Base-by-base conservation (phyloP, 2,329 filamentous ascomycete species). In the Apiospora koreana region DNA sequence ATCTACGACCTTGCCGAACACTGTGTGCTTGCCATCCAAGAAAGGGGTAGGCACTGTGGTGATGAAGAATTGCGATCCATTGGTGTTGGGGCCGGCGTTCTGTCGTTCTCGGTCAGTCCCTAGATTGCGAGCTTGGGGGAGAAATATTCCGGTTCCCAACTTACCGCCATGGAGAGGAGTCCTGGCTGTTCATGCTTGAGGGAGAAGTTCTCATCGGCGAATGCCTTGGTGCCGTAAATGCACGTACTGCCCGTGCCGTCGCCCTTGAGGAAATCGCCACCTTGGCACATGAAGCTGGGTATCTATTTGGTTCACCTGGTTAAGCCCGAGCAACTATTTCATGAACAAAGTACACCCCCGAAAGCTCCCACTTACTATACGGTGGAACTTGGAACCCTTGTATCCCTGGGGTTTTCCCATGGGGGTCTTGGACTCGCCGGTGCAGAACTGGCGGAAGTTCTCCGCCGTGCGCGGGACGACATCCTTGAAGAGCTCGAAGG, bases 1-100 rank as follows among this genome's bases (percentile, higher is more conserved):
- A 50, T 95, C 93, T 62, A 94, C 86, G 1, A 98, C 95, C 80
- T 93, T 92, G 67, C 96, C 96, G 77, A 98, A 98, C 23, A 98
- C 95, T 70, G 97, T 94, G 80, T 99, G 96, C 83, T 98, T 98
- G 78, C 88, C 89, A 82, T 98, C 93, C 35, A 99, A 85, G 79
- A 97, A 97, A 1, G 94, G 94, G 0, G 95, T 96, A 6, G 93
- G 87, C 1, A 92, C 92, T 0, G 93, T 96, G 2, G 95, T 98
- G 84, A 98, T 95, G 86, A 99, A 99, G 86, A 99, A 99, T 79
- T 98, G 96, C 71, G 91, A 94, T 46, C 96, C 96, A 81, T 98
- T 98, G 74, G 93, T 95, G 82, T 98, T 93, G 69, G 93, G 93
- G 0, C 95, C 95, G 38, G 93, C 93, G 80, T 98, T 98, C 92